Evolutionary conservation across 176 grass and related monocot species (phyloP).

Genomic region (Rhynchospora breviuscula): DNA sequence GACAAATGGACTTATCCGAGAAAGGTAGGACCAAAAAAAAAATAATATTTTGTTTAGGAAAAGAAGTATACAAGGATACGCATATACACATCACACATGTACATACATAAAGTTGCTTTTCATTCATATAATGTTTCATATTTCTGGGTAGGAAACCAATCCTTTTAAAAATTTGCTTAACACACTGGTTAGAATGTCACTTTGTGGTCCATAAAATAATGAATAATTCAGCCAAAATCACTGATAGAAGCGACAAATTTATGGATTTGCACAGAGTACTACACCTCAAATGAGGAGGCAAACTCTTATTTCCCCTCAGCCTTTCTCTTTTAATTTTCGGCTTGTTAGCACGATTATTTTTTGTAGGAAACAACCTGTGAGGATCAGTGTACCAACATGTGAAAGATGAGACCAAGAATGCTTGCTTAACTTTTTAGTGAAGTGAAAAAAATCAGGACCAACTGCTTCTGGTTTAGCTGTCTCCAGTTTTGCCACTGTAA

Average conservation of each 20-base stretch:
- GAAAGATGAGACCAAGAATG: not conserved
- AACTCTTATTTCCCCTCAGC: not conserved
- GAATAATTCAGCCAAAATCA: not conserved
- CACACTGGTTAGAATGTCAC: not conserved
- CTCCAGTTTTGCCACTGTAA: not conserved
- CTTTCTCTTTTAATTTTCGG: not conserved
- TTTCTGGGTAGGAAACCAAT: not conserved
- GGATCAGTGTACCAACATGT: not conserved
- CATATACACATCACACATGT: not conserved
- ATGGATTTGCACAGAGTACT: conserved; percentile 3
- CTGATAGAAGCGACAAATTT: conserved; percentile 4
- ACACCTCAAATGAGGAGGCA: conserved; percentile 1
- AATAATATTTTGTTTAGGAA: too few species aligned
- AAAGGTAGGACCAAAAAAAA: too few species aligned
- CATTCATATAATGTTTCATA: not conserved
- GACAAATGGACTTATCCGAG: too few species aligned
- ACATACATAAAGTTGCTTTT: not conserved
- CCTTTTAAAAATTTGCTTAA: not conserved
- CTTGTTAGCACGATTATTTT: not conserved
- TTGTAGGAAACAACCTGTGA: not conserved
- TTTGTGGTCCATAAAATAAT: not conserved
- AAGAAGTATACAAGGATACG: not conserved
- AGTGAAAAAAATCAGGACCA: not conserved
- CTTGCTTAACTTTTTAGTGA: not conserved
- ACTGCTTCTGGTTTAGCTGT: not conserved